Conservation (phyloP, 1,284 basidiomycete species). For the Trichosporon ovoides region DNA sequence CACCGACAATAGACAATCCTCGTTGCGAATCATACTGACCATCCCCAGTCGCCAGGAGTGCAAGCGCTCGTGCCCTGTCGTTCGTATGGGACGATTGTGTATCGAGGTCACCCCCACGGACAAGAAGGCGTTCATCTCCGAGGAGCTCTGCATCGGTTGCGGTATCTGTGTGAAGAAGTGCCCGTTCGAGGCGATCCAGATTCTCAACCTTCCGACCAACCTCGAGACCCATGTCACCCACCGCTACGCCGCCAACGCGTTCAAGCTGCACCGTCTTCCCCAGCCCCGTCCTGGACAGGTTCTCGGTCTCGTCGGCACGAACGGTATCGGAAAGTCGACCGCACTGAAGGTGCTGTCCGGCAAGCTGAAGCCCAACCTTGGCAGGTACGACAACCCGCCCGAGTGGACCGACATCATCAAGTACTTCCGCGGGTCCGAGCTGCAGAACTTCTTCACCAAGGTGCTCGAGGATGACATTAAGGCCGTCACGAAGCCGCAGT, state of each 20-base stretch:
- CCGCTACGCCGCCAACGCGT: conserved; percentile 93
- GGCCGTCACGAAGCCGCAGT: conserved; percentile 97
- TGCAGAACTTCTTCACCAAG: conserved; percentile 98
- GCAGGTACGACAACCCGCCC: conserved; percentile 64
- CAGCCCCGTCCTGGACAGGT: conserved; percentile 94
- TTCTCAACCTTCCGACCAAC: conserved; percentile 96
- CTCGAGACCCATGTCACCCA: conserved; percentile 90
- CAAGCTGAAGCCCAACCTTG: conserved; percentile 73
- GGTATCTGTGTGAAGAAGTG: conserved; percentile 99
- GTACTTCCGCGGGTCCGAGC: conserved; percentile 92
- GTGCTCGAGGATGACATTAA: conserved; percentile 97
- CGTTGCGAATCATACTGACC: neutral
- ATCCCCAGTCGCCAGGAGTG: conserved; percentile 47
- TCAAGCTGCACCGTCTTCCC: conserved; percentile 94
- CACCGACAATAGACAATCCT: neutral
- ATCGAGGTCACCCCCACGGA: conserved; percentile 90
- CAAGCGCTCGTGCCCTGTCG: conserved; percentile 83
- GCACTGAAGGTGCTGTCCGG: conserved; percentile 92
- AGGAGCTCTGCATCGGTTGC: conserved; percentile 92
- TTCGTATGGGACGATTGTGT: conserved; percentile 97
- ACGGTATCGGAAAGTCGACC: conserved; percentile 97
- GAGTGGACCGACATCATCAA: conserved; percentile 97
- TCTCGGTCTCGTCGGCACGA: conserved; percentile 89
- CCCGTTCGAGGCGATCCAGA: conserved; percentile 93
- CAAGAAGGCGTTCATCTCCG: conserved; percentile 96